Conservation (phyloP, 2,329 filamentous ascomycete species). For the Fusarium piperis region DNA sequence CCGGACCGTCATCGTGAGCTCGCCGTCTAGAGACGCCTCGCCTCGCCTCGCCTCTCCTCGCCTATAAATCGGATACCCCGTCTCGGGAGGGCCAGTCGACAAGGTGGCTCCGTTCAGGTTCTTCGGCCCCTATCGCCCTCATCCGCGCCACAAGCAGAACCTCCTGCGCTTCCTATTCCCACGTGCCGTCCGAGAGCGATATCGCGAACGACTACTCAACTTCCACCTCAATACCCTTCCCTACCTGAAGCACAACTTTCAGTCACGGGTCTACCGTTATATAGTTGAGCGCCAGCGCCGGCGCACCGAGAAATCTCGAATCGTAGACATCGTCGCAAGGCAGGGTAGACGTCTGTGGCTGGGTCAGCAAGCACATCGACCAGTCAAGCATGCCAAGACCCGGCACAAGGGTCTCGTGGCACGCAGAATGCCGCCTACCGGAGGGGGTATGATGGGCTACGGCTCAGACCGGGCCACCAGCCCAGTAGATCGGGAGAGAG, state of each 20-base stretch:
- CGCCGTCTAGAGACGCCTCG: slow-evolving; percentile 1
- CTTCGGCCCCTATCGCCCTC: slow-evolving; percentile 49
- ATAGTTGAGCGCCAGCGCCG: slow-evolving; percentile 72
- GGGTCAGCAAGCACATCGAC: slow-evolving; percentile 45
- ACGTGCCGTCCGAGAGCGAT: slow-evolving; percentile 67
- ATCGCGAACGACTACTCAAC: slow-evolving; percentile 71
- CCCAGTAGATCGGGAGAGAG: slow-evolving; percentile 62
- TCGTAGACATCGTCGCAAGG: slow-evolving; percentile 55
- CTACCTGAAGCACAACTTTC: slow-evolving; percentile 73
- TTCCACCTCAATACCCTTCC: slow-evolving; percentile 82
- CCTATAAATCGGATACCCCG: slow-evolving; percentile 12
- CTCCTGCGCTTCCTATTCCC: slow-evolving; percentile 76
- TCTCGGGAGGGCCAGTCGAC: slow-evolving; percentile 13
- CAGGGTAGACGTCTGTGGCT: slow-evolving; percentile 59
- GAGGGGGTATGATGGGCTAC: slow-evolving; percentile 42
- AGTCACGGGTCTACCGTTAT: slow-evolving; percentile 80
- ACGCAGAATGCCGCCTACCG: slow-evolving; percentile 43
- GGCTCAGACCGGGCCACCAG: slow-evolving; percentile 42
- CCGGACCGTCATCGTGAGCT: slow-evolving; percentile 15
- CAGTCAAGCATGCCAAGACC: slow-evolving; percentile 47
- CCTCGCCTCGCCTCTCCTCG: not conserved
- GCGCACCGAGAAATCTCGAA: slow-evolving; percentile 58
- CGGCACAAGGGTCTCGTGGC: slow-evolving; percentile 43
- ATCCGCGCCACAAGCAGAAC: slow-evolving; percentile 55
- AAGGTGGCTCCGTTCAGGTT: slow-evolving; percentile 59